Evolutionary conservation across 805 yeast genomes (phyloP).

Genomic region (Pichia membranifaciens): DNA sequence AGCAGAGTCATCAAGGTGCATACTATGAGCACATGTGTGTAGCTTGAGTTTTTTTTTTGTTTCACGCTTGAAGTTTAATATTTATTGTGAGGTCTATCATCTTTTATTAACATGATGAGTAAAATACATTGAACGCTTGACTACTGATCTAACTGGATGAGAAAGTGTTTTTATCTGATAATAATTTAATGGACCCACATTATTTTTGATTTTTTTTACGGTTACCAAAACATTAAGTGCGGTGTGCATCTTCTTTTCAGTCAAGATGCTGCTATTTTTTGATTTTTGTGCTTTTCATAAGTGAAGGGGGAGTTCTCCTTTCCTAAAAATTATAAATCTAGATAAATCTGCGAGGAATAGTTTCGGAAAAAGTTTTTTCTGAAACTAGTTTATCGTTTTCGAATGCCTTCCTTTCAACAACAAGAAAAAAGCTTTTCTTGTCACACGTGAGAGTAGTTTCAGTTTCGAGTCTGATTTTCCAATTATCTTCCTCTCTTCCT

Average conservation of each 20-base stretch:
- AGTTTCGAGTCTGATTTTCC: conserved; percentile 34
- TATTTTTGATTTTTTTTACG: too few species aligned
- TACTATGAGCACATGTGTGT: neutral
- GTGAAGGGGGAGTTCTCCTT: too few species aligned
- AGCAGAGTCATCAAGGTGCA: too few species aligned
- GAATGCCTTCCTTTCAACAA: conserved; percentile 31
- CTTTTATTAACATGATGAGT: conserved; percentile 7
- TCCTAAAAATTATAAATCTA: conserved; percentile 13
- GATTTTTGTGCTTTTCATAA: too few species aligned
- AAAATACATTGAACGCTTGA: conserved; percentile 15
- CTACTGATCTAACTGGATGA: conserved; percentile 14
- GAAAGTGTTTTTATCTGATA: conserved; percentile 14
- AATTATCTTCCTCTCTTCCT: conserved; percentile 36
- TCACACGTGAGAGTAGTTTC: conserved; percentile 30
- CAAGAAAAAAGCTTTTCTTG: conserved; percentile 28
- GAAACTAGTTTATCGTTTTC: conserved; percentile 30
- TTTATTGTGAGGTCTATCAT: neutral
- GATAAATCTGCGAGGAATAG: conserved; percentile 30
- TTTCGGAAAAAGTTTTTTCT: conserved; percentile 32
- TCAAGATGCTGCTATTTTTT: too few species aligned
- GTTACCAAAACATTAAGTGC: too few species aligned
- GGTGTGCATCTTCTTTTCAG: too few species aligned
- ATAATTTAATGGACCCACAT: too few species aligned
- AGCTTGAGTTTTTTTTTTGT: neutral
- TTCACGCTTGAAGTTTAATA: neutral